phyloP scores from a whole-genome alignment of 208 protist genomes.

The Leishmania guyanensis region DNA sequence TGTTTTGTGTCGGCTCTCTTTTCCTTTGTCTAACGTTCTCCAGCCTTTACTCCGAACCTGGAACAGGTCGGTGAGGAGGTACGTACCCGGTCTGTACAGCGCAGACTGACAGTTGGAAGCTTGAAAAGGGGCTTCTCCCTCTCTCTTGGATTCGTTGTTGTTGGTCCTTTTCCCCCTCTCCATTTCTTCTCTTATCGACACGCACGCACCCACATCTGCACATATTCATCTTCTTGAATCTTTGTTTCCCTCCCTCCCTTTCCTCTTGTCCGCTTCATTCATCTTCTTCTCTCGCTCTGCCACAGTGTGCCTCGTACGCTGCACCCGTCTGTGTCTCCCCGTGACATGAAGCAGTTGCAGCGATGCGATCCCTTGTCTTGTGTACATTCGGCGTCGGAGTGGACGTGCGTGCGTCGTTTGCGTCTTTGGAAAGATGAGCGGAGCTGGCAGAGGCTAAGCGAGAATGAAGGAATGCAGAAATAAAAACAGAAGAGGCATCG shows the following conservation, averaged over 20 bases:
- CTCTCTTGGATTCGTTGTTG: no score
- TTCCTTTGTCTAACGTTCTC: no score
- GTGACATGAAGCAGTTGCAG: constrained; percentile 6
- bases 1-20: no score
- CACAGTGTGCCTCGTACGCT: neutral
- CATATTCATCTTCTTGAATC: neutral
- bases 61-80: no score
- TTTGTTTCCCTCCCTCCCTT: neutral
- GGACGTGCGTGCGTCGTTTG: neutral
- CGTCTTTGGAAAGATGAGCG: neutral
- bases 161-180: neutral
- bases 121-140: no score
- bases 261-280: neutral
- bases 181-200: neutral
- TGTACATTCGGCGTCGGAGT: neutral
- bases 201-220: neutral
- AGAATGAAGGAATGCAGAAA: neutral
- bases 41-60: no score
- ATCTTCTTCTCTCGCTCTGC: constrained; percentile 2
- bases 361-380: neutral
- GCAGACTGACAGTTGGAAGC: no score
- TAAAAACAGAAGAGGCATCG: neutral
- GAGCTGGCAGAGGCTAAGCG: neutral
- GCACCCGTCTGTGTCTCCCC: neutral
- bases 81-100: no score